A percentile compares a stretch with the other conserved stretches of the same genome.
These are phyloP conservation scores for Clavispora santaluciae DNA, from an alignment of 805 yeast species.

Conservation along the genomic window DNA sequence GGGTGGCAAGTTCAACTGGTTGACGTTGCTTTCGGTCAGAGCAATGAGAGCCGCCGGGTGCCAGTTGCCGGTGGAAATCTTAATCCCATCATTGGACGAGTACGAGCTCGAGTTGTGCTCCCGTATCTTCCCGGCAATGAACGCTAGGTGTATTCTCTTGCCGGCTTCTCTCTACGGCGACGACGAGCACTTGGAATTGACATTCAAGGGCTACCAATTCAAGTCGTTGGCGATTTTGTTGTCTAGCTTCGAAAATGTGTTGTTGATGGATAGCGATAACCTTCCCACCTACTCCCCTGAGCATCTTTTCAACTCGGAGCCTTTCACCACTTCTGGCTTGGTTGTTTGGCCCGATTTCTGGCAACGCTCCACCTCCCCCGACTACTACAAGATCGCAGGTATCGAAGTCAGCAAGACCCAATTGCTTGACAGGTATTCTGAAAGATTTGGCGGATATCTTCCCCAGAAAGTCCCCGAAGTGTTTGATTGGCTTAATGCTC, in stretches of 20 bases:
- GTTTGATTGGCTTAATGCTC: slow-evolving; percentile 20
- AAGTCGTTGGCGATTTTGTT: slow-evolving; percentile 38
- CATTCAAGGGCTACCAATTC: slow-evolving; percentile 41
- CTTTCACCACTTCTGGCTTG: slow-evolving; percentile 51
- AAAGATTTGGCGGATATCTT: slow-evolving; percentile 14
- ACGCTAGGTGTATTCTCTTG: slow-evolving; percentile 36
- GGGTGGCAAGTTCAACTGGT: slow-evolving; percentile 74
- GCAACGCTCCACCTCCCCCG: slow-evolving; percentile 78
- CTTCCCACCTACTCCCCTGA: slow-evolving; percentile 66
- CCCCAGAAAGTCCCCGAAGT: slow-evolving; percentile 3
- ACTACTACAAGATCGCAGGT: slow-evolving; percentile 64
- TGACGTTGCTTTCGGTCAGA: slow-evolving; percentile 60
- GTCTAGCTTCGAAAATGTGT: slow-evolving; percentile 60
- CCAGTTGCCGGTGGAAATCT: slow-evolving; percentile 72
- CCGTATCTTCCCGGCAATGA: slow-evolving; percentile 32
- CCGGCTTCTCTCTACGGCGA: slow-evolving; percentile 25
- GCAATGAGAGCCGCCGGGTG: slow-evolving; percentile 64
- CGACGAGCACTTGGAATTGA: slow-evolving; percentile 17
- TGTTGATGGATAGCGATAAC: slow-evolving; percentile 73
- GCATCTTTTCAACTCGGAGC: slow-evolving; percentile 49
- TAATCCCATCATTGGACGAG: slow-evolving; percentile 66
- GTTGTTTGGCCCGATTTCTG: slow-evolving; percentile 86
- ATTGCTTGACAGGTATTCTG: slow-evolving; percentile 31
- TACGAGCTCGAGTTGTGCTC: slow-evolving; percentile 60
- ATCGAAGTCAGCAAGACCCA: slow-evolving; percentile 27